phyloP scores from a whole-genome alignment of 768 basidiomycete species.

The Mycena latifolia region DNA sequence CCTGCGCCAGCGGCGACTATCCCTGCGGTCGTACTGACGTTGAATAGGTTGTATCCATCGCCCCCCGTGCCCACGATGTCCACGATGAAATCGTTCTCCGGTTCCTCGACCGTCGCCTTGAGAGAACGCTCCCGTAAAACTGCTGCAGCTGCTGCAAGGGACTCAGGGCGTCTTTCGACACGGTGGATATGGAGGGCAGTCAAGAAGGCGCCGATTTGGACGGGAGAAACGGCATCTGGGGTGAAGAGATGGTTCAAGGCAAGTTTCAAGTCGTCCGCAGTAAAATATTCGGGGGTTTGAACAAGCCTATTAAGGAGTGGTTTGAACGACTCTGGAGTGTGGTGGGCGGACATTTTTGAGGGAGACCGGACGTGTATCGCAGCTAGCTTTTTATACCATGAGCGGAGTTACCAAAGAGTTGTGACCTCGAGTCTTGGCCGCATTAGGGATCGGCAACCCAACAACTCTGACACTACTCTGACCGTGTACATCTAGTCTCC shows the following conservation, averaged over 20 bases:
- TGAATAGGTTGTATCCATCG: conserved; percentile 96
- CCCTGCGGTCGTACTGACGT: conserved; percentile 95
- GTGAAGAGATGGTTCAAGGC: conserved; percentile 84
- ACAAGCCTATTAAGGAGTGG: conserved; percentile 82
- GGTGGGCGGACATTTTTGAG: no score
- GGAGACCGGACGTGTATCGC: no score
- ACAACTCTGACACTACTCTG: no score
- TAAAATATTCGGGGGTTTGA: conserved; percentile 86
- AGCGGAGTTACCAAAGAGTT: no score
- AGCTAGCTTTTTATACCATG: no score
- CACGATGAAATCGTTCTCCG: conserved; percentile 78
- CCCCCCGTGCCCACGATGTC: conserved; percentile 96
- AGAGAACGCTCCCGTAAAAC: conserved; percentile 80
- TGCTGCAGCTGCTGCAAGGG: conserved; percentile 83
- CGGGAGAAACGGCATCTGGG: conserved; percentile 70
- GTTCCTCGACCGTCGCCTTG: conserved; percentile 68
- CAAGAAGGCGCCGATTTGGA: conserved; percentile 92
- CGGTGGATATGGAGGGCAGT: conserved; percentile 86
- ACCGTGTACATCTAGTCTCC: no score
- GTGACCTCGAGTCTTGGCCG: no score
- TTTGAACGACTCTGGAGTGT: conserved; percentile 70
- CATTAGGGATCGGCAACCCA: no score
- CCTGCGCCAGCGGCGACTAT: conserved; percentile 96
- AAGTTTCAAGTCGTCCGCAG: conserved; percentile 74
- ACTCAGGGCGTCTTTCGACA: conserved; percentile 80